Evolutionary conservation across 2,329 filamentous ascomycete genomes (phyloP), one percentile per base, ranked within the genome.

Genomic region (Fusarium buxicola): DNA sequence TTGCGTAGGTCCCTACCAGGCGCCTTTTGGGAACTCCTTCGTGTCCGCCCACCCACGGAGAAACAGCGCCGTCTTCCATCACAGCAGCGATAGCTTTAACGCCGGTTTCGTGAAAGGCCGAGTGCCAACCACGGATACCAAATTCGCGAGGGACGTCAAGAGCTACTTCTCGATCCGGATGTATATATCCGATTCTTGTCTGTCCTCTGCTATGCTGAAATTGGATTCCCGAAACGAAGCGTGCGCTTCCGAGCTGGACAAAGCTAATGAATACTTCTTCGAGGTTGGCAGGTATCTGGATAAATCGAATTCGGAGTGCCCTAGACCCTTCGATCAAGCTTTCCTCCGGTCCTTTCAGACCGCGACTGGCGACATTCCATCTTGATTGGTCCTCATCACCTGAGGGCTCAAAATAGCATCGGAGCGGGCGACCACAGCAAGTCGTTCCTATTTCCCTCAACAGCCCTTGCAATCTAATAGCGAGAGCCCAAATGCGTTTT

Each of bases 401-500:
- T 1, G 21, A 8, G 5, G 40, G 41, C 8, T 61, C 58, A 30
- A 61, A 61, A 9, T 27, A 55, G 18, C 25, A 50, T 2, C 7
- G 39, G 3, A 61, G 27, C 0, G 55, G 27, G 16, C 24, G 45
- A 9, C 58, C 58, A 6, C 41, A 15, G 11, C 58, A 61, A 7
- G 35, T 18, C 7, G 16, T 39, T 11, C 13, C 11, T 21, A 55
- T 28, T 28, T 61, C 27, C 5, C 13, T 9, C 18, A 61, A 30
- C 4, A 44, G 12, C 7, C 58, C 41, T 18, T 30, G 45, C 13
- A 61, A 18, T 2, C 5, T 15, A 7, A 49, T 46, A 7, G 55
- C 55, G 4, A 61, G 45, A 8, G 12, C 11, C 58, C 58, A 61
- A 21, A 61, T 44, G 8, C 55, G 55, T 43, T 47, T 50, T 25